phyloP scores from a whole-genome alignment of 495 filamentous ascomycete species.

The Bathelium albidoporum region DNA sequence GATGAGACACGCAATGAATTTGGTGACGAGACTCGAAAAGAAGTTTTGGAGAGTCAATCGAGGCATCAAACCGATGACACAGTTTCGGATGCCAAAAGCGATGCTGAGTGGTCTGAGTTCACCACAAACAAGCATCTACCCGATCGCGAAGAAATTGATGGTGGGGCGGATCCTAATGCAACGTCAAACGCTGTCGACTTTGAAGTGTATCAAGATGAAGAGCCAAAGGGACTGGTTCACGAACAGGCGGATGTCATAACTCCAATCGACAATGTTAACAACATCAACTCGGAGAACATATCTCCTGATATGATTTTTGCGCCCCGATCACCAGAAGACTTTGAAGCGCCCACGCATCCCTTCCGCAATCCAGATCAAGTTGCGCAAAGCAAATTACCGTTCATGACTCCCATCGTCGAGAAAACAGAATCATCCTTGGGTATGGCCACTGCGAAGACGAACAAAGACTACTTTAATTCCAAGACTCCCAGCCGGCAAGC shows the following conservation, averaged over 20 bases:
- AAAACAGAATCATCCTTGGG: slow-evolving; percentile 79
- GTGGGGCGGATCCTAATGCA: slow-evolving; percentile 6
- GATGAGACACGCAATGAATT: slow-evolving; percentile 48
- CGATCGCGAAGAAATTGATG: slow-evolving; percentile 28
- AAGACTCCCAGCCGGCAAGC: slow-evolving; percentile 63
- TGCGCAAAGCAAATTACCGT: slow-evolving; percentile 80
- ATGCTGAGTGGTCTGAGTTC: slow-evolving; percentile 79
- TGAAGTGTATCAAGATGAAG: slow-evolving; percentile 17
- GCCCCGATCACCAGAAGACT: slow-evolving; percentile 74
- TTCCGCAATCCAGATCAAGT: slow-evolving; percentile 66
- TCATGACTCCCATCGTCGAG: slow-evolving; percentile 98
- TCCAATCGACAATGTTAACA: slow-evolving; percentile 15
- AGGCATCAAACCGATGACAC: slow-evolving; percentile 20
- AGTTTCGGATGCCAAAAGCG: slow-evolving; percentile 43
- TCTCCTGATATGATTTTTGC: slow-evolving; percentile 42
- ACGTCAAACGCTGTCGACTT: neutral
- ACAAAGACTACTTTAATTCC: slow-evolving; percentile 45
- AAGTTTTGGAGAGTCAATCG: slow-evolving; percentile 36
- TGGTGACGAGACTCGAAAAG: slow-evolving; percentile 30
- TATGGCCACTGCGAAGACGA: slow-evolving; percentile 41
- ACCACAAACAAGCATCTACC: slow-evolving; percentile 63
- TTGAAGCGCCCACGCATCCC: slow-evolving; percentile 59
- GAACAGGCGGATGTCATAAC: slow-evolving; percentile 24
- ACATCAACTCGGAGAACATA: slow-evolving; percentile 28
- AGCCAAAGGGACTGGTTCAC: neutral